phyloP scores from a whole-genome alignment of 2,329 filamentous ascomycete genomes.

The Aureobasidium sp. region DNA sequence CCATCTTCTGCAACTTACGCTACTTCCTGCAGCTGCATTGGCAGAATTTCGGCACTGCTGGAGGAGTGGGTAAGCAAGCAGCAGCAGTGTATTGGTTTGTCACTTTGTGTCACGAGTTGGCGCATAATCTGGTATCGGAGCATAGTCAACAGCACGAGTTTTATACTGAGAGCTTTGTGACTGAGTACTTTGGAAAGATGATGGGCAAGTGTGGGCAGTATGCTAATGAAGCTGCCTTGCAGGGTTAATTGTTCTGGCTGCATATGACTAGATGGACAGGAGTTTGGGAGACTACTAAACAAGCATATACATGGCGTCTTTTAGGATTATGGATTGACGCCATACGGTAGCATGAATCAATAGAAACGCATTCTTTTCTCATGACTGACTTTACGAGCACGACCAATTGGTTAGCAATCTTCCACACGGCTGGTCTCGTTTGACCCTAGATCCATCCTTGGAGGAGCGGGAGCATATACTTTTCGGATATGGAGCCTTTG shows the following conservation, averaged over 20 bases:
- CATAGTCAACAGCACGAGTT: slow-evolving; percentile 76
- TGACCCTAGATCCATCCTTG: background rate
- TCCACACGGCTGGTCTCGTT: background rate
- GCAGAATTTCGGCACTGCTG: slow-evolving; percentile 27
- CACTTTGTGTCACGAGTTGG: slow-evolving; percentile 89
- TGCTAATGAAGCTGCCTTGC: background rate
- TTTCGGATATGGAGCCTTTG: background rate
- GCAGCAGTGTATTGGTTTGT: slow-evolving; percentile 87
- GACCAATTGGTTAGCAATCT: too few species aligned
- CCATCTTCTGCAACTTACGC: slow-evolving; percentile 87
- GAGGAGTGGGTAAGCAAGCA: slow-evolving; percentile 49
- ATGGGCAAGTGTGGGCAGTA: slow-evolving; percentile 41
- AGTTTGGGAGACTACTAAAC: background rate
- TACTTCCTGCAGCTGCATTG: slow-evolving; percentile 78
- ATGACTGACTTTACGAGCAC: background rate
- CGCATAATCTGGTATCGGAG: slow-evolving; percentile 77
- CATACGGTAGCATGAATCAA: background rate
- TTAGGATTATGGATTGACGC: background rate
- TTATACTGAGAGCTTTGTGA: slow-evolving; percentile 75
- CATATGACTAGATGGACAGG: background rate
- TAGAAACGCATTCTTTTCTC: background rate
- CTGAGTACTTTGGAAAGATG: slow-evolving; percentile 68
- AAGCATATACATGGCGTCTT: background rate
- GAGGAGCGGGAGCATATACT: background rate
- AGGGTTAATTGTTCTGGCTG: background rate